These are phyloP conservation scores for Rhinocladiella mackenziei DNA, from an alignment of 2,329 filamentous ascomycete genomes.

Conservation along the genomic window DNA sequence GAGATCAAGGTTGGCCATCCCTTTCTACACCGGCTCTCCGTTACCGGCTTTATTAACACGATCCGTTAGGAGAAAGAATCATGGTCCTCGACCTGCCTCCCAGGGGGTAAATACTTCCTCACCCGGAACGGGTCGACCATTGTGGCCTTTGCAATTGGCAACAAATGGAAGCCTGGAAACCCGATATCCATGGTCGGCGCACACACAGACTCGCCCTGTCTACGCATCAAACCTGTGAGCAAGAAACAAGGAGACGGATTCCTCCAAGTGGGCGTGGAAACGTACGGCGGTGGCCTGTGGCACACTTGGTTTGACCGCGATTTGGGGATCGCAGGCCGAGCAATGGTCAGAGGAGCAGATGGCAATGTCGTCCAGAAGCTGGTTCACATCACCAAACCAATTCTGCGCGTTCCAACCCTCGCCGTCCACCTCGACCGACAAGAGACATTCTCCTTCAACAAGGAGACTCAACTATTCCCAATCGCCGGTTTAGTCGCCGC, in stretches of 20 bases:
- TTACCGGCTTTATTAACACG: neutral
- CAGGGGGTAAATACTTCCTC: constrained; percentile 93
- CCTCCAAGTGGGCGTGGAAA: constrained; percentile 91
- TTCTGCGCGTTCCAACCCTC: constrained; percentile 86
- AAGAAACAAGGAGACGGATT: constrained; percentile 84
- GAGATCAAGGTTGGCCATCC: constrained; percentile 61
- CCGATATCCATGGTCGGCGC: constrained; percentile 89
- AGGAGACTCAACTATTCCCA: constrained; percentile 92
- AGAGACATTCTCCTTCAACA: constrained; percentile 87
- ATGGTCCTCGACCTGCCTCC: constrained; percentile 73
- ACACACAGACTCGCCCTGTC: constrained; percentile 89
- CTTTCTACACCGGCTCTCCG: neutral
- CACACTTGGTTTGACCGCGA: constrained; percentile 98
- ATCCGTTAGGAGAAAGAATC: constrained; percentile 68
- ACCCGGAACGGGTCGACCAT: constrained; percentile 91
- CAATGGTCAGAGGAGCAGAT: constrained; percentile 70
- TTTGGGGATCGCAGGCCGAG: constrained; percentile 81
- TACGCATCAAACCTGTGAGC: constrained; percentile 90
- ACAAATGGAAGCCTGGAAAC: constrained; percentile 87
- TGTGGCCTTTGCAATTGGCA: constrained; percentile 85
- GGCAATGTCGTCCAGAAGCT: constrained; percentile 77
- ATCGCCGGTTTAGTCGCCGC: constrained; percentile 83
- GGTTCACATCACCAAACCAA: constrained; percentile 83
- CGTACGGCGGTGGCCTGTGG: constrained; percentile 95
- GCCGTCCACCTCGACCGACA: constrained; percentile 91